Evolutionary conservation across 176 grass and related monocot genomes (phyloP), one percentile per base, ranked within the genome.

Genomic region (Oryza rufipogon): DNA sequence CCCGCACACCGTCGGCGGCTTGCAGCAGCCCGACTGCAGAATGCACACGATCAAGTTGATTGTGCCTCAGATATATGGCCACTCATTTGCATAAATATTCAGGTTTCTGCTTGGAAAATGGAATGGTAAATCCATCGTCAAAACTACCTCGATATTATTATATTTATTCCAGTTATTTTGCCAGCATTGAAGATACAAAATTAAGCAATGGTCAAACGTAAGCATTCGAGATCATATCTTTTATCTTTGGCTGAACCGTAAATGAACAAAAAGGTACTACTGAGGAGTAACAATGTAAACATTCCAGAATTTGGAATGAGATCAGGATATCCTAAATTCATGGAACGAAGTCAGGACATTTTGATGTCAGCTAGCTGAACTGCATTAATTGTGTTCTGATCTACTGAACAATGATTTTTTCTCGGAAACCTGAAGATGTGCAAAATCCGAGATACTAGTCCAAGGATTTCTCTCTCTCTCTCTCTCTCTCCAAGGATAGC

Each of bases 1-100:
- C 28, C 93, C 96, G 52, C 96, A 98, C 79, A 20, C 81, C 23
- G 93, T 98, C 47, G 96, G 96, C 23, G 96, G 96, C 79, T 98
- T 95, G 82, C 96, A 95, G 86, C 96, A 98, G 1, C 93, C 93
- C 6, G 91, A 94, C 96, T 95, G 85, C 79, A 88, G 4, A 14
- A 15, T 7, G 16, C 13, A 70, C 54, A 58, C 54, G 20, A 36
- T 28, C 28, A 8, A 58, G 19, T 58, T 58, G 2, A 19, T 58
- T 58, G 17, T 58, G 54, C 17, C 16, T 58, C 8, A 58, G 54
- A 58, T n/a, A 56, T 56, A 7, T 58, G 54, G 19, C 17, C 54
- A 20, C 54, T 20, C 54, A 58, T 58, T 58, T 20, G 17, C 54
- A 58, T n/a, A 19, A 56, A 56, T 9, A 58, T 58, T 58, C 54